Percentiles rank a stretch among this genome's conserved stretches.
These are phyloP conservation scores for Phytophthora uliginosa DNA, from an alignment of 352 stramenopile genomes.

Conservation along the genomic window DNA sequence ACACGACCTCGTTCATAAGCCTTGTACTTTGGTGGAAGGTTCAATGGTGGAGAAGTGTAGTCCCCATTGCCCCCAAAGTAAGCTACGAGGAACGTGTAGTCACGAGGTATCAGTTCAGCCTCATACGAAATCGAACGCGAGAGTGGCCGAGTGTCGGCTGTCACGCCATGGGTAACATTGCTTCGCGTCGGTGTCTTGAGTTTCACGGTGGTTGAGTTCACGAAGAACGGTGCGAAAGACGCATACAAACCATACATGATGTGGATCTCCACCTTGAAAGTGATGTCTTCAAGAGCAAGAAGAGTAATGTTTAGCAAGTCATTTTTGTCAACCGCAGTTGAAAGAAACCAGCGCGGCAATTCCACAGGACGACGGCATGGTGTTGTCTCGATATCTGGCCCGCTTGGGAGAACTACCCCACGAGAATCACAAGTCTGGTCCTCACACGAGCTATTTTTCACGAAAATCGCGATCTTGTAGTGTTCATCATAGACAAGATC, in stretches of 20 bases:
- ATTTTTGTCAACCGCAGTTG: conserved; percentile 93
- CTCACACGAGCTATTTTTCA: conserved; percentile 94
- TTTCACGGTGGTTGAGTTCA: conserved; percentile 91
- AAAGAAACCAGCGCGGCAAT: conserved; percentile 94
- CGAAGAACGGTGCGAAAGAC: conserved; percentile 90
- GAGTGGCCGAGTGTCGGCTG: conserved; percentile 73
- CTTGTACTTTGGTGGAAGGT: conserved; percentile 96
- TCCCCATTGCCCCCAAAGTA: conserved; percentile 80
- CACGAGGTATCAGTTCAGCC: conserved; percentile 69
- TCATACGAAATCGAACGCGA: conserved; percentile 90
- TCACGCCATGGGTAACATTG: conserved; percentile 78
- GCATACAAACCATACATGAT: conserved; percentile 95
- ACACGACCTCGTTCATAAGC: conserved; percentile 95
- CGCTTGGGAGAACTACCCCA: conserved; percentile 60
- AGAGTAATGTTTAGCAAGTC: conserved; percentile 96
- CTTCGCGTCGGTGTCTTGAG: conserved; percentile 82
- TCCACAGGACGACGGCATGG: conserved; percentile 94
- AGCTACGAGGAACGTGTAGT: conserved; percentile 94
- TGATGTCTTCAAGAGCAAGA: conserved; percentile 95
- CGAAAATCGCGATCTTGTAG: conserved; percentile 96
- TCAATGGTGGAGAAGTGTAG: conserved; percentile 88
- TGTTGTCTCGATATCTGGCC: conserved; percentile 84
- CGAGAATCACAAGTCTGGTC: conserved; percentile 86
- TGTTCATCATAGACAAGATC: conserved; percentile 96
- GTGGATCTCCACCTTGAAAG: conserved; percentile 97